Conservation (phyloP, 2,329 filamentous ascomycete genomes). For the Falciphora oryzae region DNA sequence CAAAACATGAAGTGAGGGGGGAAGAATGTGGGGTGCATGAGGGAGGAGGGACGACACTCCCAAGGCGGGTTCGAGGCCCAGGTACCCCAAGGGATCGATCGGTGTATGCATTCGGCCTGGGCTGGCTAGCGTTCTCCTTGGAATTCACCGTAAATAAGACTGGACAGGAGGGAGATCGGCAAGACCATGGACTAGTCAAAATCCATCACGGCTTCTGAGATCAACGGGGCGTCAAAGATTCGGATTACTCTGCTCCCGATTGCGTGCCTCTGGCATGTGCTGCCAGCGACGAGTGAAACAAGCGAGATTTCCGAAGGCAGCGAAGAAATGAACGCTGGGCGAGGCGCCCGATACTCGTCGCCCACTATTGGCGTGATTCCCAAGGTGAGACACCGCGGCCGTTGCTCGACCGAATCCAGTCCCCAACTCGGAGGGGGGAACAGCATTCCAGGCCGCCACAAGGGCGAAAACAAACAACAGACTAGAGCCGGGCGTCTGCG, state of each 20-base stretch:
- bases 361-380: not conserved
- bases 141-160: not conserved
- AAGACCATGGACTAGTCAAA: not conserved
- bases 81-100: no score
- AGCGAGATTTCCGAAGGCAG: not conserved
- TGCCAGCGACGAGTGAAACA: not conserved
- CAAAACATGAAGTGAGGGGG: constrained; percentile 30
- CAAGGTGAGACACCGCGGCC: not conserved
- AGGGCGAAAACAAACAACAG: no score
- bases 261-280: not conserved
- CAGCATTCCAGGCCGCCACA: no score
- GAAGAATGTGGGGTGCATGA: not conserved
- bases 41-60: no score
- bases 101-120: not conserved
- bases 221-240: not conserved
- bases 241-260: not conserved
- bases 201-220: not conserved
- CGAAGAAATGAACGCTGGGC: not conserved
- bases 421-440: not conserved
- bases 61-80: no score
- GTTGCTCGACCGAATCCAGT: not conserved
- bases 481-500: not conserved
- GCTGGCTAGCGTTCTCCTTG: not conserved
- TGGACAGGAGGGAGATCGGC: not conserved
- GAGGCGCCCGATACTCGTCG: not conserved